Percentiles rank a stretch among this genome's conserved stretches.
These are phyloP conservation scores for Solanum dulcamara DNA, from an alignment of 257 asterid species.

Conservation along the genomic window DNA sequence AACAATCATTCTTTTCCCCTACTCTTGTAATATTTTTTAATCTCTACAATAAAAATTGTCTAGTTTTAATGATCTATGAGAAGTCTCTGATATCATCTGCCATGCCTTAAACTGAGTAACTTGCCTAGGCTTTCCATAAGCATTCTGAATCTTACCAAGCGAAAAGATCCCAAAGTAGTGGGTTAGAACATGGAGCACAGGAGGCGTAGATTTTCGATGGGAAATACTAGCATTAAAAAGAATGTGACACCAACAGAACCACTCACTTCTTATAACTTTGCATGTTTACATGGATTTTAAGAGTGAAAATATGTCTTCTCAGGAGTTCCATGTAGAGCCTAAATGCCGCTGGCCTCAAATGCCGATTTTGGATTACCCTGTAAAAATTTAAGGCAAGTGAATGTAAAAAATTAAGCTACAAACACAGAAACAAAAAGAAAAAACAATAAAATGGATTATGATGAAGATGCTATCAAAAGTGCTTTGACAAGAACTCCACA, in stretches of 20 bases:
- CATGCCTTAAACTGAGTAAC: not conserved
- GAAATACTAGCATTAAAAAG: not conserved
- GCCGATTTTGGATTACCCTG: conserved; percentile 82
- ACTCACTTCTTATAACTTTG: conserved; percentile 73
- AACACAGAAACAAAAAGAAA: not conserved
- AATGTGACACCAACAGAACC: not conserved
- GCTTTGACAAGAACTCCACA: not conserved
- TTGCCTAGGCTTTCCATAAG: not conserved
- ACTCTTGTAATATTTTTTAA: not conserved
- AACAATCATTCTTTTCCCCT: not conserved
- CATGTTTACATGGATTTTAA: conserved; percentile 39
- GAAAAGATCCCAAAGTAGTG: not conserved
- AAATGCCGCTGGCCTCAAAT: conserved; percentile 69
- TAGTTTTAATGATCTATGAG: not conserved
- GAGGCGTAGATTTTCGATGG: not conserved
- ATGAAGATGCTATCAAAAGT: not conserved
- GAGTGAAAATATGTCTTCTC: conserved; percentile 51
- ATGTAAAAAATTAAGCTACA: not conserved
- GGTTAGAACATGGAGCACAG: not conserved
- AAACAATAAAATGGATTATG: not conserved
- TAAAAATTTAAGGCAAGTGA: not conserved
- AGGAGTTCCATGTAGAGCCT: conserved; percentile 88
- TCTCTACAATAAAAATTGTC: not conserved
- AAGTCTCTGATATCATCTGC: not conserved
- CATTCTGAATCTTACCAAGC: not conserved